phyloP scores from a whole-genome alignment of 2,329 filamentous ascomycete species.

The Colletotrichum tabaci region DNA sequence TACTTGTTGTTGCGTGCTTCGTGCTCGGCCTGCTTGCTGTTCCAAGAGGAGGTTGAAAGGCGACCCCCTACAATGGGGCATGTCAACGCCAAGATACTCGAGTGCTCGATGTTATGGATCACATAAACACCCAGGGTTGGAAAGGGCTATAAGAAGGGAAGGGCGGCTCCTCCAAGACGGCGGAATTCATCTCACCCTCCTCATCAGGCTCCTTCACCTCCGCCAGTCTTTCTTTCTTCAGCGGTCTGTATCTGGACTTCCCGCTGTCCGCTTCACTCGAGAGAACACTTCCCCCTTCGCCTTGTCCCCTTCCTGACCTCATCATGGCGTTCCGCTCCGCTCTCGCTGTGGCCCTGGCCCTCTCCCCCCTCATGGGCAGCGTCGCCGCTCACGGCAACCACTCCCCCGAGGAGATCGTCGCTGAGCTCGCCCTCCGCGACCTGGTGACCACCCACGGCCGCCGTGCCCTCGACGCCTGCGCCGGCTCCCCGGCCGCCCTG shows the following conservation, averaged over 20 bases:
- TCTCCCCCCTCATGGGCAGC: conserved; percentile 44
- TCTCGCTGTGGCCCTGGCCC: conserved; percentile 31
- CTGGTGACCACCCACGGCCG: conserved; percentile 51
- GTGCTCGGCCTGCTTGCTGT: conserved; percentile 10
- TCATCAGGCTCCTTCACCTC: conserved; percentile 29
- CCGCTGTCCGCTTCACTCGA: neutral
- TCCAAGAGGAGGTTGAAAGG: neutral
- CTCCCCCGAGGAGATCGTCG: conserved; percentile 47
- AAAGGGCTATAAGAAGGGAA: conserved; percentile 27
- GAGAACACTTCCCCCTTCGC: neutral
- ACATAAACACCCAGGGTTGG: conserved; percentile 15
- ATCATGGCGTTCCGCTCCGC: conserved; percentile 34
- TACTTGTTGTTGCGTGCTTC: conserved; percentile 17
- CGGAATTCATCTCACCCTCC: neutral
- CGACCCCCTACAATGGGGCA: conserved; percentile 2
- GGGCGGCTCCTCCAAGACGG: neutral
- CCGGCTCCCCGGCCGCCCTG: conserved; percentile 54
- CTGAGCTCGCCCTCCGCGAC: conserved; percentile 53
- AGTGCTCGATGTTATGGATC: conserved; percentile 7
- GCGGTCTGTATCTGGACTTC: neutral
- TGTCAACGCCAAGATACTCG: conserved; percentile 21
- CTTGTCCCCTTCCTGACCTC: neutral
- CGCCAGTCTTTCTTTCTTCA: conserved; percentile 16
- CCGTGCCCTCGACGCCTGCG: conserved; percentile 58
- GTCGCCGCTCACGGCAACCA: conserved; percentile 52